A percentile compares a stretch with the other conserved stretches of the same genome.
Conservation (phyloP, 208 protist genomes). For the Trypanosoma avium region DNA sequence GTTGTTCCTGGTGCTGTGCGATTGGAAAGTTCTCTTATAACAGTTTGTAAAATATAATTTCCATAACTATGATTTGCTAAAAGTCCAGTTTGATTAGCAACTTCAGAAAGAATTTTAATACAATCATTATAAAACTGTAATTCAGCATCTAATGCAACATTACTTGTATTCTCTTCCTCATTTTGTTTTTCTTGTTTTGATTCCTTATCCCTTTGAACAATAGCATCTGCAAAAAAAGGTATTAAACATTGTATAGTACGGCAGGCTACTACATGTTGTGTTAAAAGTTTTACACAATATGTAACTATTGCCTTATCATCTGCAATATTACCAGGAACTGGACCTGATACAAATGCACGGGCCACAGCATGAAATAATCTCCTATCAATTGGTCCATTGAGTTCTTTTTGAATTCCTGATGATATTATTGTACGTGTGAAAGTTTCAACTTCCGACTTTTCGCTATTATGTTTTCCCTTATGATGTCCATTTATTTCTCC, state of each 20-base stretch:
- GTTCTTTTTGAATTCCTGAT: no score
- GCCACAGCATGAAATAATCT: conserved; percentile 64
- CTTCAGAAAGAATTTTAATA: conserved; percentile 42
- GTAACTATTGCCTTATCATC: conserved; percentile 12
- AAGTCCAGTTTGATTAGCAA: conserved; percentile 30
- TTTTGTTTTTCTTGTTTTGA: conserved; percentile 27
- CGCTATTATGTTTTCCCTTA: conserved; percentile 22
- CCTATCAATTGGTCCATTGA: conserved; percentile 48
- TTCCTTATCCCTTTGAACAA: conserved; percentile 48
- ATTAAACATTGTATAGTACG: conserved; percentile 64
- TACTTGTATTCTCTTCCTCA: no score
- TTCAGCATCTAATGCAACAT: conserved; percentile 21
- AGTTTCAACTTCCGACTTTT: no score
- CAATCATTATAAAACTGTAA: conserved; percentile 39
- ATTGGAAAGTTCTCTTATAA: conserved; percentile 58
- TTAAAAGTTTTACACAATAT: conserved; percentile 52
- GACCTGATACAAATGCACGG: conserved; percentile 51
- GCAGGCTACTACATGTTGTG: conserved; percentile 73
- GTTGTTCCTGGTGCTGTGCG: conserved; percentile 54
- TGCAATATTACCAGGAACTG: conserved; percentile 14
- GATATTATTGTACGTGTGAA: no score
- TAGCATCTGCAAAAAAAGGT: conserved; percentile 67
- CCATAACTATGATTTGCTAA: conserved; percentile 54
- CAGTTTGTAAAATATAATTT: conserved; percentile 75
- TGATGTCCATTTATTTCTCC: conserved; percentile 21